Conservation (phyloP, 805 yeast genomes). For the Cyberlindnera suaveolens region DNA sequence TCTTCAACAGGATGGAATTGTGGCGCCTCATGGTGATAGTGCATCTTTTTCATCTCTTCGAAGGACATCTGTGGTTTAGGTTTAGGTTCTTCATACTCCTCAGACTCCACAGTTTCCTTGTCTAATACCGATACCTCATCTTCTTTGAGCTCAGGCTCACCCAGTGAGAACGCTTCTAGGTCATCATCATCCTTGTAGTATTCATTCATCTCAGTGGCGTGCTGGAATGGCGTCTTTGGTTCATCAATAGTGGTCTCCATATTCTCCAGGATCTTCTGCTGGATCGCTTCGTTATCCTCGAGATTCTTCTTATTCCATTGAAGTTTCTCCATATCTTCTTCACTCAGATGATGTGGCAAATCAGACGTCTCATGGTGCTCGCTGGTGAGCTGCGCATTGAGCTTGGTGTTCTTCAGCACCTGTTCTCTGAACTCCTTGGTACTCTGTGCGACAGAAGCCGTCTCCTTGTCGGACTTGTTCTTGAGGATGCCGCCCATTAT, state of each 20-base stretch:
- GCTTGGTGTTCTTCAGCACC: constrained; percentile 72
- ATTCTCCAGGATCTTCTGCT: constrained; percentile 48
- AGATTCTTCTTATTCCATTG: constrained; percentile 85
- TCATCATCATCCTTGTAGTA: constrained; percentile 67
- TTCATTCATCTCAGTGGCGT: constrained; percentile 72
- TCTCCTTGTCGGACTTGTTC: constrained; percentile 35
- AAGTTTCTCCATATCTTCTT: constrained; percentile 35
- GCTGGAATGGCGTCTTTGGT: constrained; percentile 93
- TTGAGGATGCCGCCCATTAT: constrained; percentile 45
- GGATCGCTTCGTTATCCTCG: constrained; percentile 53
- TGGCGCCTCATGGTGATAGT: constrained; percentile 56
- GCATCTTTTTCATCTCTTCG: constrained; percentile 74
- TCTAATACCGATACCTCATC: constrained; percentile 16
- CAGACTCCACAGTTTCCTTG: not conserved
- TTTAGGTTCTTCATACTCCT: not conserved
- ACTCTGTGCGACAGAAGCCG: constrained; percentile 28
- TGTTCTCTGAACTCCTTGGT: constrained; percentile 48
- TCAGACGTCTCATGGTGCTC: constrained; percentile 8
- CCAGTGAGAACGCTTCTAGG: constrained; percentile 48
- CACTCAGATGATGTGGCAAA: not conserved
- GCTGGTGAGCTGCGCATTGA: constrained; percentile 56
- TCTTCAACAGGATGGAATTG: constrained; percentile 10
- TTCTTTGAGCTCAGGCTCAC: constrained; percentile 45
- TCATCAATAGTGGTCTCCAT: constrained; percentile 68
- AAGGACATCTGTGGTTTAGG: constrained; percentile 33